phyloP scores from a whole-genome alignment of 768 basidiomycete genomes.

The Sistotremastrum niveocremeum region DNA sequence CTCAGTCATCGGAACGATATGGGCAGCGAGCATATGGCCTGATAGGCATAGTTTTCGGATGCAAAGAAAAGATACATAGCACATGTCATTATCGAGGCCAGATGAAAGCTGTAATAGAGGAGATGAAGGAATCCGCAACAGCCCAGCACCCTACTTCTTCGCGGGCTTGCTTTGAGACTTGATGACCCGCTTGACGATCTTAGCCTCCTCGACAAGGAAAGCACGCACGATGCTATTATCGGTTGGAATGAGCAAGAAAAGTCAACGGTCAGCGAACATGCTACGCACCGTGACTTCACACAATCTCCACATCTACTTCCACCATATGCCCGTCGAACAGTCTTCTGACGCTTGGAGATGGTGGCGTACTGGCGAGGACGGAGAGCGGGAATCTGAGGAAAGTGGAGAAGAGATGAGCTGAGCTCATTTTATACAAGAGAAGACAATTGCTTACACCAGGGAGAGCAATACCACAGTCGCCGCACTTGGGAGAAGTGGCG shows the following conservation, averaged over 20 bases:
- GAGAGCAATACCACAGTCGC: conserved; percentile 92
- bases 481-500: conserved; percentile 86
- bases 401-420: not conserved
- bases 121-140: no score
- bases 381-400: conserved; percentile 73
- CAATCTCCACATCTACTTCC: conserved; percentile 95
- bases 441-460: conserved; percentile 61
- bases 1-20: no score
- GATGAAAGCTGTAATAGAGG: no score
- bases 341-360: conserved; percentile 95
- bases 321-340: conserved; percentile 91
- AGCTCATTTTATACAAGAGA: not conserved
- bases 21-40: no score
- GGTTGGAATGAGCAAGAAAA: not conserved
- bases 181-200: conserved; percentile 99
- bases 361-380: conserved; percentile 93
- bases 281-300: conserved; percentile 79
- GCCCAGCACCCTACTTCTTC: conserved; percentile 6
- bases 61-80: no score
- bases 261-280: not conserved
- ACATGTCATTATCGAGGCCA: no score
- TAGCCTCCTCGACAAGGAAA: conserved; percentile 98
- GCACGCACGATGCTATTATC: conserved; percentile 82
- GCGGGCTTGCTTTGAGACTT: conserved; percentile 60
- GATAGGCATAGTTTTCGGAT: no score